phyloP scores from a whole-genome alignment of 148 eudicot species.

The Bassia scoparia region DNA sequence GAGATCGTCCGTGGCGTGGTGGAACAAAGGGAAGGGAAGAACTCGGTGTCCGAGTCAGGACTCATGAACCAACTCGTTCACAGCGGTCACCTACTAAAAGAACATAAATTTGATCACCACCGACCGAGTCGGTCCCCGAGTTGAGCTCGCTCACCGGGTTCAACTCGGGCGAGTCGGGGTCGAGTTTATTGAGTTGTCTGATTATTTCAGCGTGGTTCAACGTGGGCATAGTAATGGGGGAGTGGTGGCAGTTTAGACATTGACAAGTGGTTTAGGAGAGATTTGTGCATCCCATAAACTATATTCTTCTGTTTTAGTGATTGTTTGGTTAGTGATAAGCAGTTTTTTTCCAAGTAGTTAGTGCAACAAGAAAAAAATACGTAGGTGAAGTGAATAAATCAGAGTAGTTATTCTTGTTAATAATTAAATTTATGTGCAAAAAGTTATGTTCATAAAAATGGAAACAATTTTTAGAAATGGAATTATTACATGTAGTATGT shows the following conservation, averaged over 20 bases:
- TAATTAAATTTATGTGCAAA: conserved; percentile 17
- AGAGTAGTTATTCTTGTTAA: background rate
- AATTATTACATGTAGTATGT: conserved; percentile 7
- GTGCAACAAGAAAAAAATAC: conserved; percentile 2
- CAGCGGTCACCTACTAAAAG: conserved; percentile 42
- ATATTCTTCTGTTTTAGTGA: conserved; percentile 50
- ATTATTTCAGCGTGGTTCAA: conserved; percentile 26
- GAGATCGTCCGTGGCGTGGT: conserved; percentile 50
- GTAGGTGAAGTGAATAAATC: conserved; percentile 22
- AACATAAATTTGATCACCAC: conserved; percentile 36
- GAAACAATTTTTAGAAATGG: conserved; percentile 25
- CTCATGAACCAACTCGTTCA: conserved; percentile 58
- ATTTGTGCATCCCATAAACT: conserved; percentile 47
- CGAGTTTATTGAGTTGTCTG: background rate
- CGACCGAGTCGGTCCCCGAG: conserved; percentile 44
- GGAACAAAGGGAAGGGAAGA: conserved; percentile 43
- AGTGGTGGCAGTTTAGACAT: conserved; percentile 36
- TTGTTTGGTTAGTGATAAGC: conserved; percentile 34
- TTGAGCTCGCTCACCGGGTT: conserved; percentile 30
- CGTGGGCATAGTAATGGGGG: conserved; percentile 24
- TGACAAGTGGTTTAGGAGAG: conserved; percentile 36
- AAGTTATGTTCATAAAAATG: conserved; percentile 18
- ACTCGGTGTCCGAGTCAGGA: conserved; percentile 51
- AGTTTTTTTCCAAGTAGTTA: conserved; percentile 6
- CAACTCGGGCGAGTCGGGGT: conserved; percentile 16